Evolutionary conservation across 257 asterid species (phyloP), one percentile per base, ranked within the genome.

Genomic region (Capsicum pubescens): DNA sequence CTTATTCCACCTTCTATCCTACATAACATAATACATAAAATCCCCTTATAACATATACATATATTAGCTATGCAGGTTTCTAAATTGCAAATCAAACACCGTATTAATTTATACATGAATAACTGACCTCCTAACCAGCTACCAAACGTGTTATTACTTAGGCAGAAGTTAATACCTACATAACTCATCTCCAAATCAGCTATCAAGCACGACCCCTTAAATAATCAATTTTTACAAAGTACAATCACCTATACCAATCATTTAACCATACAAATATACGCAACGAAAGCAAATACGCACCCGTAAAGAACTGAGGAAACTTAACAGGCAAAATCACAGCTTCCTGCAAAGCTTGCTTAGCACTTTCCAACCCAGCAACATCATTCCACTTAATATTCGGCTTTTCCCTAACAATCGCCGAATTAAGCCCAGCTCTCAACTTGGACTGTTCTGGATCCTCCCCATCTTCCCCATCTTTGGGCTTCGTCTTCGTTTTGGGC

Each of bases 341-440:
- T 85, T 96, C 99, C 93, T 94, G 98, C 87, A 96, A 84, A 52
- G 99, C 91, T 90, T 96, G 99, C 88, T 96, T 96, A 0, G 99
- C 99, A 67, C 99, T 96, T 88, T 96, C 99, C 91, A 96, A 87
- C 48, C 99, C 99, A 50, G 99, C 99, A 9, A 96, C 99, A 90
- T 96, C 99, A 71, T 87, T 93, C 99, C 99, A 96, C 92, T 96
- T 96, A 4, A 96, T 93, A 88, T 96, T 94, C 0, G 99, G 99
- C 84, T 94, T 96, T 69, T 96, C 99, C 89, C 99, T 90, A 70
- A 96, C 74, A 78, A 96, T 96, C 12, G 99, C 99, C 0, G 99
- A 96, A 84, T 87, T 92, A 92, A 96, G 86, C 16, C 98, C 99
- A 56, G 98, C 83, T 84, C 98, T 87, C 61, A 94, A 93, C 92